Conservation (phyloP, 1,139 yeast species). For the Debaryomyces sp. region DNA sequence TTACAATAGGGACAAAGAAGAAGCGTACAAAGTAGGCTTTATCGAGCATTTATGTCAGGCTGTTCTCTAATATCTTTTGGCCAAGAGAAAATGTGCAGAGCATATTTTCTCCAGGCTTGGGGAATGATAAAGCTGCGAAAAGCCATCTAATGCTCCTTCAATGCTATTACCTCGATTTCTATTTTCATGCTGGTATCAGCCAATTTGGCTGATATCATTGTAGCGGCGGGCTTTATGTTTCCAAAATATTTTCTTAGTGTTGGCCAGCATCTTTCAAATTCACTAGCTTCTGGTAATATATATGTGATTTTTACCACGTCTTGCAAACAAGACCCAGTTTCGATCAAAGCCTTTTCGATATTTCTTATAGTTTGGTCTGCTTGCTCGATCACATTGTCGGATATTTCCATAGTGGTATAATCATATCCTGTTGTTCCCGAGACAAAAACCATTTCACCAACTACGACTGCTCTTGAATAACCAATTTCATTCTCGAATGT, state of each 20-base stretch:
- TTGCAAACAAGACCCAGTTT: background rate
- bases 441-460: background rate
- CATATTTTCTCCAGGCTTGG: background rate
- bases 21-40: background rate
- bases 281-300: background rate
- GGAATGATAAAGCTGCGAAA: background rate
- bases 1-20: background rate
- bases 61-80: background rate
- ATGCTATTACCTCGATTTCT: background rate
- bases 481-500: background rate
- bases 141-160: background rate
- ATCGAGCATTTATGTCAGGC: background rate
- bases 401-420: background rate
- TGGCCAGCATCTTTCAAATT: background rate
- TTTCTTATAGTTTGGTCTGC: background rate
- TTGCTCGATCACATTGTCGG: background rate
- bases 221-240: background rate
- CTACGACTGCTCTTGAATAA: background rate
- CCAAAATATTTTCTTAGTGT: background rate
- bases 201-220: background rate
- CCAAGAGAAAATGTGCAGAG: background rate
- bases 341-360: background rate
- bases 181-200: background rate
- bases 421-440: background rate
- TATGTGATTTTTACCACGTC: background rate